A percentile compares a stretch with the other conserved stretches of the same genome.
These are phyloP conservation scores for Pulicaria dysenterica DNA, from an alignment of 129 eudicot genomes.

Conservation along the genomic window DNA sequence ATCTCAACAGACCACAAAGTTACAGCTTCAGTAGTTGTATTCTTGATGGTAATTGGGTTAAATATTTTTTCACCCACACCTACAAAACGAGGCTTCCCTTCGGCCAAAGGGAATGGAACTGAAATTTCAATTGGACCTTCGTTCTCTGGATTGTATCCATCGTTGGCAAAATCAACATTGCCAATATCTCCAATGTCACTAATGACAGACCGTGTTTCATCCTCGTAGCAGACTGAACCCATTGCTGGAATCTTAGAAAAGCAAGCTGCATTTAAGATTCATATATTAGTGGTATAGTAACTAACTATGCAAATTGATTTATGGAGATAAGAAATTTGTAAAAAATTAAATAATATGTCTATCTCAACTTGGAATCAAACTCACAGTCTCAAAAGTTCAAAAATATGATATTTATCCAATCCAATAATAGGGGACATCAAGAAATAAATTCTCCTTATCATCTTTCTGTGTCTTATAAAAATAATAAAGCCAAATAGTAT, in stretches of 20 bases:
- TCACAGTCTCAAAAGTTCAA: no score
- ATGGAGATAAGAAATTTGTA: no score
- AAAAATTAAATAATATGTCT: no score
- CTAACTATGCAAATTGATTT: background rate
- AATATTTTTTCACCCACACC: conserved; percentile 54
- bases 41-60: conserved; percentile 59
- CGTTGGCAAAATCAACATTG: conserved; percentile 65
- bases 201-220: conserved; percentile 70
- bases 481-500: no score
- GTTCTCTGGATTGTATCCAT: conserved; percentile 47
- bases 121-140: conserved; percentile 67
- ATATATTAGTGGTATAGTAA: conserved; percentile 10
- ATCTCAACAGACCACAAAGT: conserved; percentile 65
- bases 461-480: no score
- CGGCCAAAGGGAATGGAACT: conserved; percentile 66
- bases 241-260: conserved; percentile 29
- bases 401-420: no score
- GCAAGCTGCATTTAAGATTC: conserved; percentile 25
- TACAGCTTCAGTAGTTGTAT: conserved; percentile 57
- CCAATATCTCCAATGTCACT: conserved; percentile 83
- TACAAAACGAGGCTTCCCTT: conserved; percentile 70
- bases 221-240: conserved; percentile 48
- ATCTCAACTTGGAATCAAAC: no score
- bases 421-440: no score
- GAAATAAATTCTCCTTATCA: no score